phyloP scores from a whole-genome alignment of 1,284 basidiomycete species.

The Rhodotorula sp. region DNA sequence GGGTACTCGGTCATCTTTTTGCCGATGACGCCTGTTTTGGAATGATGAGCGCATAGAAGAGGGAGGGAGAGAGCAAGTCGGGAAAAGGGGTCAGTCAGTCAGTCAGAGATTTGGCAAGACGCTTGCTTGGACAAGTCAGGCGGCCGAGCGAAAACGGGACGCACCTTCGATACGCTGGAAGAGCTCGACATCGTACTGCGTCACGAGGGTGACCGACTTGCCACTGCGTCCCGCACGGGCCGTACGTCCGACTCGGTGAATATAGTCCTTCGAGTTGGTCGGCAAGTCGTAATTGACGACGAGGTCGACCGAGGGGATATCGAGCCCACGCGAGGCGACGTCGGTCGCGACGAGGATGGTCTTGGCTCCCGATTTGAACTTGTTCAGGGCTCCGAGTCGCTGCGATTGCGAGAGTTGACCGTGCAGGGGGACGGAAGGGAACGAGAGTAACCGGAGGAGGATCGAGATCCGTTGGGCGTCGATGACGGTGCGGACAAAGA shows the following conservation, averaged over 20 bases:
- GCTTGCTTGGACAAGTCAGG: too few relatives aligned
- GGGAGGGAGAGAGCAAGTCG: too few relatives aligned
- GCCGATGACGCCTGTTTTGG: constrained; percentile 63
- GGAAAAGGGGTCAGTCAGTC: not conserved
- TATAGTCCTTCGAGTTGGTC: constrained; percentile 98
- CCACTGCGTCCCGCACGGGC: constrained; percentile 94
- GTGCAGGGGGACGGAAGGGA: constrained; percentile 93
- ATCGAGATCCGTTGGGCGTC: constrained; percentile 89
- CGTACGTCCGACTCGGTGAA: constrained; percentile 96
- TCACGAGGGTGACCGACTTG: constrained; percentile 92
- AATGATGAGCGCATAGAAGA: too few relatives aligned
- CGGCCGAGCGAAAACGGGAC: not conserved
- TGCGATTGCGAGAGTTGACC: constrained; percentile 93
- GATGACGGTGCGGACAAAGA: constrained; percentile 94
- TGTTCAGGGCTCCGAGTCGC: constrained; percentile 87
- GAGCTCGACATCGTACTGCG: constrained; percentile 97
- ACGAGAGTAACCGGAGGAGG: constrained; percentile 85
- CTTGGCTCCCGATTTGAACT: constrained; percentile 94
- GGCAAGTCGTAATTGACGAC: constrained; percentile 99
- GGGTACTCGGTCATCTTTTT: constrained; percentile 93
- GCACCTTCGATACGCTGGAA: constrained; percentile 84
- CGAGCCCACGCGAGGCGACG: constrained; percentile 92
- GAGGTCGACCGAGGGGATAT: constrained; percentile 93
- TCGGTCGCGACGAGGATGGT: constrained; percentile 94
- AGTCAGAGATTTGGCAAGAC: not conserved